Conservation (phyloP, 306 rosid genomes). For the Cucumis hystrix region DNA sequence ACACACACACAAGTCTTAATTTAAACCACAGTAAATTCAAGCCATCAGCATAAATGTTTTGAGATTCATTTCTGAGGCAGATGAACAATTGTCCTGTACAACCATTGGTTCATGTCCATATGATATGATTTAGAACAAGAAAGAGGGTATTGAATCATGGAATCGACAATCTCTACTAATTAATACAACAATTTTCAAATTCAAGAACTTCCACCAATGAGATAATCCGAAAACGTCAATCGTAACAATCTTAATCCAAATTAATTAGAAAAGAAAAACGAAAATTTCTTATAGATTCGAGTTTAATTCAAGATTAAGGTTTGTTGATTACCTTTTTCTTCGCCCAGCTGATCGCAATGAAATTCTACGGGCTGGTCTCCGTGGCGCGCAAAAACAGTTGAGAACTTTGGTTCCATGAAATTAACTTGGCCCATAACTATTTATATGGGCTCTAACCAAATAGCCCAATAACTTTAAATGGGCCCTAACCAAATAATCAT, state of each 20-base stretch:
- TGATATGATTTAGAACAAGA: not conserved
- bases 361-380: not conserved
- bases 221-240: not conserved
- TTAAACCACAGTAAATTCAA: not conserved
- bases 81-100: not conserved
- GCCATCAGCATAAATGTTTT: conserved; percentile 1
- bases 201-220: not conserved
- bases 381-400: not conserved
- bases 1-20: not conserved
- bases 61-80: not conserved
- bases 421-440: not conserved
- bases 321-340: not conserved
- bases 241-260: not conserved
- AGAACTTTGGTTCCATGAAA: not conserved
- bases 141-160: not conserved
- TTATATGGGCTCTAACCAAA: not conserved
- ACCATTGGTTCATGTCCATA: not conserved
- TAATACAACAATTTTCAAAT: not conserved
- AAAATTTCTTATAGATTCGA: not conserved
- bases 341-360: not conserved
- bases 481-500: not conserved
- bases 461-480: not conserved
- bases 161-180: not conserved
- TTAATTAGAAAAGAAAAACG: not conserved
- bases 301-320: not conserved